Evolutionary conservation across 768 basidiomycete genomes (phyloP), one percentile per base, ranked within the genome.

Genomic region (Bullera alba): DNA sequence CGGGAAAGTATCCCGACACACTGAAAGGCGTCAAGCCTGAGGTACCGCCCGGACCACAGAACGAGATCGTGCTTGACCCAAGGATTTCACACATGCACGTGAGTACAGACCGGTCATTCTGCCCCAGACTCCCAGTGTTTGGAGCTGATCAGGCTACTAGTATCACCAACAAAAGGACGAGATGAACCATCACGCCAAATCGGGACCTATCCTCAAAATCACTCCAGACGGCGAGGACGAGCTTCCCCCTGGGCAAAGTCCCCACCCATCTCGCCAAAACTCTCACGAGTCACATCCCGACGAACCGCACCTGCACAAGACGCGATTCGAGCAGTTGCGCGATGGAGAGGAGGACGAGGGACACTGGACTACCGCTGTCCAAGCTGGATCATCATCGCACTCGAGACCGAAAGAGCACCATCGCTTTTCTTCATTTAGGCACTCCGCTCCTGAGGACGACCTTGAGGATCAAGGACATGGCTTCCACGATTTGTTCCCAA

Each of bases 181-280:
- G 34, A 54, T 50, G 17, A 30, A 52, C 21, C 23, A 49, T n/a
- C 54, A 57, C 21, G 36, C 62, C n/a, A 38, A 59, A 50, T 37
- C 53, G 44, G 54, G 63, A 30, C 51, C 63, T 27, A 53, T 67
- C 26, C 55, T 72, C 22, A 57, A 58, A 17, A 50, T 72, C 28
- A 54, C 70, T 3, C 38, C 67, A 0, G 70, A 72, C 51, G 70
- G 70, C 1, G 70, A 72, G 47, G 51, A 42, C 2, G 70, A 72
- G 48, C 39, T 53, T 21, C 56, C 65, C n/a, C 67, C 69, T 19
- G 65, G 65, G n/a, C 39, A 66, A 41, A 63, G 58, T 1, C 61
- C 65, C 29, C 17, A n/a, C 16, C 56, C 53, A 16, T 51, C 48
- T 26, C 48, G 56, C 2, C 49, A 46, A 36, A n/a, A 34, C 10